phyloP scores from a whole-genome alignment of 345 rosid species.

The Geranium rotundifolium region DNA sequence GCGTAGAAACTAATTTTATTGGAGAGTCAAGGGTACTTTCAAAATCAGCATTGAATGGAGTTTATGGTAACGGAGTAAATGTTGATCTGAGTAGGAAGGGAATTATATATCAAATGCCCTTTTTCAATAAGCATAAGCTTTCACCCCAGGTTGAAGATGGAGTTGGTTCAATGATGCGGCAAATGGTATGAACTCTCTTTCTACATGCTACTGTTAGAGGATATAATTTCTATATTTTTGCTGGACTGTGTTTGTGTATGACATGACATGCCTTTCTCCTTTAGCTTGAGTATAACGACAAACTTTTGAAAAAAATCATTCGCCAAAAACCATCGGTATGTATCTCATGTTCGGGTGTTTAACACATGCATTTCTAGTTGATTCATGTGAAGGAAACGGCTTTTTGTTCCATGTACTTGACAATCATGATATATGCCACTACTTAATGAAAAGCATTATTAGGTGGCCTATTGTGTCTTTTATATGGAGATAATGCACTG shows the following conservation, averaged over 20 bases:
- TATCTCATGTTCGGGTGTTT: neutral
- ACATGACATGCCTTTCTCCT: neutral
- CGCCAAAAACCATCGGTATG: neutral
- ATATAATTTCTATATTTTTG: neutral
- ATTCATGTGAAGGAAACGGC: neutral
- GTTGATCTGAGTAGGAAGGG: constrained; percentile 22
- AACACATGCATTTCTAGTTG: neutral
- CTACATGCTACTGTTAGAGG: constrained; percentile 5
- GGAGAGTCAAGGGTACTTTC: constrained; percentile 24
- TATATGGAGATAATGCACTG: neutral
- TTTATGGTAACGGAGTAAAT: constrained; percentile 19
- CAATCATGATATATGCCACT: neutral
- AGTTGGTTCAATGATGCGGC: constrained; percentile 22
- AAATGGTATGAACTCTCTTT: constrained; percentile 33
- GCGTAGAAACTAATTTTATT: constrained; percentile 20
- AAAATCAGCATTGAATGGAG: constrained; percentile 21
- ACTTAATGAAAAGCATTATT: neutral
- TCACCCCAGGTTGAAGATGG: constrained; percentile 23
- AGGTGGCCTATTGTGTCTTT: neutral
- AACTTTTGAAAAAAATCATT: neutral
- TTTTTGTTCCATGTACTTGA: neutral
- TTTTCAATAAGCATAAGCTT: constrained; percentile 22
- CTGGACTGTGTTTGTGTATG: neutral
- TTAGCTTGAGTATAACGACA: neutral
- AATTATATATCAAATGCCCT: constrained; percentile 4